phyloP scores from a whole-genome alignment of 352 stramenopile genomes.

The Phytopythium chamaehyphon region DNA sequence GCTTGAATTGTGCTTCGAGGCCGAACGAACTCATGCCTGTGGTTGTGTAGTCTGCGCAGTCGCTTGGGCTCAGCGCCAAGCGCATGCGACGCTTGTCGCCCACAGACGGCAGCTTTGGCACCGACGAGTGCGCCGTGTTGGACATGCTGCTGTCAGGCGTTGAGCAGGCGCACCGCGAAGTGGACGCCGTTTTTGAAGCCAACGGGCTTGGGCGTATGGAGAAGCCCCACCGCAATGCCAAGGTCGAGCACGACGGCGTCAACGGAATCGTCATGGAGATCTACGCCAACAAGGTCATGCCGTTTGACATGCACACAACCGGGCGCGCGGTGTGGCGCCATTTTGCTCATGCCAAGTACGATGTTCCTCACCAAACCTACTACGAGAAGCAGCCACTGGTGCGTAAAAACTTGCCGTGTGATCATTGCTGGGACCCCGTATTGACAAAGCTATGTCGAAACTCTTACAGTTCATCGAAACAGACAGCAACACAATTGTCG shows the following conservation, averaged over 20 bases:
- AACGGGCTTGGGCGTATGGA: conserved; percentile 29
- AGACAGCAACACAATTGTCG: conserved; percentile 25
- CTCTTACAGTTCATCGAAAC: conserved; percentile 21
- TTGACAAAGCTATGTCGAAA: too few species aligned
- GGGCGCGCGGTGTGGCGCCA: conserved; percentile 31
- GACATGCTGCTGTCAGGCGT: conserved; percentile 26
- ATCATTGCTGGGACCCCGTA: not conserved
- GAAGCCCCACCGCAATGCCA: conserved; percentile 23
- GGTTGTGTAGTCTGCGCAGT: conserved; percentile 19
- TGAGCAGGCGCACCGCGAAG: conserved; percentile 22
- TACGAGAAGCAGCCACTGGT: conserved; percentile 29
- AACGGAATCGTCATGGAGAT: conserved; percentile 35
- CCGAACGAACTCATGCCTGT: conserved; percentile 3
- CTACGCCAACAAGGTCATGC: conserved; percentile 34
- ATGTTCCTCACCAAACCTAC: conserved; percentile 28
- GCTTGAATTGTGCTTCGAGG: conserved; percentile 11
- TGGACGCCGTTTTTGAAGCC: conserved; percentile 29
- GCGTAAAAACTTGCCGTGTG: not conserved
- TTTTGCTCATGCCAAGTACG: conserved; percentile 31
- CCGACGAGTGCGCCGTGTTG: conserved; percentile 22
- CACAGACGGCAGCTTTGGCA: conserved; percentile 7
- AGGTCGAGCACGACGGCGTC: conserved; percentile 27
- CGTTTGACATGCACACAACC: conserved; percentile 25
- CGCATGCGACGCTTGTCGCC: conserved; percentile 20
- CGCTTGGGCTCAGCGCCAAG: conserved; percentile 19